Evolutionary conservation across 805 yeast genomes (phyloP), one percentile per base, ranked within the genome.

Genomic region (Metschnikowia similis): DNA sequence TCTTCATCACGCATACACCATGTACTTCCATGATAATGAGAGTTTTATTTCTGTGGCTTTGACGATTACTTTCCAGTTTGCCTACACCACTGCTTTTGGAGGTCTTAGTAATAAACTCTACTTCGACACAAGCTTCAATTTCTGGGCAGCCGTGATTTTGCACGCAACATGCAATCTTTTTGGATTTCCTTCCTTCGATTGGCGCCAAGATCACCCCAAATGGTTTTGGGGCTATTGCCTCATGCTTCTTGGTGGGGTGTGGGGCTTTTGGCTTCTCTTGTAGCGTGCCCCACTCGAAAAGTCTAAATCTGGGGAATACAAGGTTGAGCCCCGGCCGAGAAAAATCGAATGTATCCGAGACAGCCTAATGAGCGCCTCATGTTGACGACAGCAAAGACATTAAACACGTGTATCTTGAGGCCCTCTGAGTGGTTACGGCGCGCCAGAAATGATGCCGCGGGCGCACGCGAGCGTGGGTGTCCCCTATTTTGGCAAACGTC

Each of bases 1-100:
- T 65, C 45, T 85, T 21, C 92, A 89, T 61, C 96, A 89, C 62
- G 89, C 80, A 2, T 71, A 71, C 54, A 83, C 80, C 48, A 55
- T 77, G 40, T 71, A 71, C 52, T 32, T 53, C 53, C 36, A 52
- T 49, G 48, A 65, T 59, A 8, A 63, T 1, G 39, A 58, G 6
- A 62, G 70, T 2, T 11, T 48, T 8, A 14, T 52, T 0, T 57
- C 66, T 14, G 71, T 82, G 1, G 30, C 75, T 1, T 35, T 72
- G 5, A 60, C 66, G 6, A 68, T 77, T 2, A 16, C 62, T 0
- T 73, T 83, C 50, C 96, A 89, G 56, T 66, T 83, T 40, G 45
- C 62, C 0, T 88, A 85, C 62, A 89, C 96, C 1, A 70, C 83
- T 4, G 50, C 84, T 8, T 89, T 89, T 66, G 96, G 96, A 1